These are phyloP conservation scores for Podospora appendiculata DNA, from an alignment of 495 filamentous ascomycete species.

Conservation along the genomic window DNA sequence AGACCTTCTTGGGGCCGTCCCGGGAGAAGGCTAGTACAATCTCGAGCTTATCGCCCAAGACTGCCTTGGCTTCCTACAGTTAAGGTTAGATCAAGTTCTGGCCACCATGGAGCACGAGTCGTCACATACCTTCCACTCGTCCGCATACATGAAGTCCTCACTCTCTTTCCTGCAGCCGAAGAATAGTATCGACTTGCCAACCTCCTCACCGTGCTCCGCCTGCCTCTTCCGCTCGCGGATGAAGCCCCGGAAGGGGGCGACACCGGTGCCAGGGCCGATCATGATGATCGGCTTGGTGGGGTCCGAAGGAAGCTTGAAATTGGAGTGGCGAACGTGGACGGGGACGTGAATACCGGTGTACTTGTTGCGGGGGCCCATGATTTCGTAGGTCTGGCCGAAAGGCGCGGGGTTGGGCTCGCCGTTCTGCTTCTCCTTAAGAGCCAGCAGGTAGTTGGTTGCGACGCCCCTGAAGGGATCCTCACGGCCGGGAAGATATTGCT, in stretches of 20 bases:
- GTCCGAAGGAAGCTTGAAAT: constrained; percentile 98
- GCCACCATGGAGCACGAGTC: no score
- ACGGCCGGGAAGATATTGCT: constrained; percentile 65
- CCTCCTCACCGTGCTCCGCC: constrained; percentile 69
- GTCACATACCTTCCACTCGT: constrained; percentile 83
- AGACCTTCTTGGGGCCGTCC: constrained; percentile 78
- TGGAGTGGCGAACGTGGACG: constrained; percentile 93
- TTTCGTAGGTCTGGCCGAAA: constrained; percentile 81
- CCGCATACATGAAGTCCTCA: constrained; percentile 88
- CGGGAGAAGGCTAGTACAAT: constrained; percentile 91
- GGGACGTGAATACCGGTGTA: constrained; percentile 95
- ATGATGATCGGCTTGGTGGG: constrained; percentile 90
- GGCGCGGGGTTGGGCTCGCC: constrained; percentile 79
- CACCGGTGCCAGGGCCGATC: constrained; percentile 94
- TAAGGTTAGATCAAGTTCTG: no score
- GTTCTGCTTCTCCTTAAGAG: constrained; percentile 95
- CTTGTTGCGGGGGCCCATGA: constrained; percentile 88
- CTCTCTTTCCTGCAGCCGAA: constrained; percentile 79
- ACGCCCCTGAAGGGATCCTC: constrained; percentile 85
- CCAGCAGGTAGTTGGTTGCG: constrained; percentile 93
- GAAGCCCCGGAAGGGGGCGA: constrained; percentile 93
- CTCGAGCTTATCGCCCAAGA: constrained; percentile 79
- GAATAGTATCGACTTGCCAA: constrained; percentile 88
- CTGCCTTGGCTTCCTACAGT: constrained; percentile 65
- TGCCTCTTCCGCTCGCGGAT: constrained; percentile 85